Conservation (phyloP, 257 asterid genomes). For the Solanum piurae region DNA sequence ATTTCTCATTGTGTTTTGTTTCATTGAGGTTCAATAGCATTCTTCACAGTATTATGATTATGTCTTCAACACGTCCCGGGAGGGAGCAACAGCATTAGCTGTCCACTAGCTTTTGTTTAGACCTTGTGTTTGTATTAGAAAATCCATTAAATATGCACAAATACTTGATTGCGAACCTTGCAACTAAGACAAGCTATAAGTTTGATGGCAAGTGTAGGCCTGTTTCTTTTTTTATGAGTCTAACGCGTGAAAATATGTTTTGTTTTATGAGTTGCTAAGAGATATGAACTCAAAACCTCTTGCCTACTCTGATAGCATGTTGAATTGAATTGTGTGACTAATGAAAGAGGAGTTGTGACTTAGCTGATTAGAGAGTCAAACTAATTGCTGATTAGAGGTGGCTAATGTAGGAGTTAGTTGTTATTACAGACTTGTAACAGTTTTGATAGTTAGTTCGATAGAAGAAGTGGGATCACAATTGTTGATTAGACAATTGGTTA, state of each 20-base stretch:
- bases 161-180: not conserved
- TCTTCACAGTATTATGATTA: not conserved
- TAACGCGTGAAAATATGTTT: not conserved
- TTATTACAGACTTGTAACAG: not conserved
- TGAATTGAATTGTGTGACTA: no score
- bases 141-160: not conserved
- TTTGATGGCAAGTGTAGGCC: not conserved
- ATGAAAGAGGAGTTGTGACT: not conserved
- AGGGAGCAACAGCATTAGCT: no score
- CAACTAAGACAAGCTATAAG: not conserved
- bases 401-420: not conserved
- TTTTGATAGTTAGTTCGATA: not conserved
- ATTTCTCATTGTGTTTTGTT: not conserved
- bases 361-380: not conserved
- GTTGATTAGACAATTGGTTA: no score
- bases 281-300: not conserved
- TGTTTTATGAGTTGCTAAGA: not conserved
- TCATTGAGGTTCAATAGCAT: not conserved
- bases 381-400: not conserved
- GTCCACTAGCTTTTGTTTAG: not conserved
- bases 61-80: not conserved
- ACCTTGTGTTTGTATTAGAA: not conserved
- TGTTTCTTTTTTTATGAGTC: not conserved
- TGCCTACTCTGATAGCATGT: not conserved
- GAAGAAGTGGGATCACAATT: no score